Base-by-base conservation (phyloP, 2,329 filamentous ascomycete species). In the Endoconidiophora polonica region DNA sequence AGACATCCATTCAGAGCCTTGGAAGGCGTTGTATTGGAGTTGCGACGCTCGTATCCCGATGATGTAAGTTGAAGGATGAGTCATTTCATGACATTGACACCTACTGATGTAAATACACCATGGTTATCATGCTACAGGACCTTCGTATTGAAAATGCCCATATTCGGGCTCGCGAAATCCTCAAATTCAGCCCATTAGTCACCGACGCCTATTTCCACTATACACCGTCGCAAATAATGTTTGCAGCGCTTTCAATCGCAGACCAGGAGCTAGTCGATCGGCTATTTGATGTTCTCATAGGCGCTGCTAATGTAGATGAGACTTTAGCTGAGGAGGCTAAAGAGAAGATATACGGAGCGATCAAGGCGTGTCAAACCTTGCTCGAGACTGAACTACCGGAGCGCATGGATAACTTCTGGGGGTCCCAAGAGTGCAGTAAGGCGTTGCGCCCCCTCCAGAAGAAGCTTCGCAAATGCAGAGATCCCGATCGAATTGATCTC, bases 151-250 rank as follows among this genome's bases (percentile, higher is more conserved):
- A 66, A 45, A 70, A 70, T 9, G 86, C 86, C 0, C 87, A 94
- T 60, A 70, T 70, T n/a, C 74, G 73, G 48, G 83, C 88, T 0
- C 75, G 83, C 40, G 76, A 80, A 18, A 72, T 86, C 44, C 74
- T 93, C 49, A 86, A 86, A 60, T 82, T 79, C 49, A 83, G 85
- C 52, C 84, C 87, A 0, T 69, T 94, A 46, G 73, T 95, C 54
- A 94, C 90, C 23, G 91, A 98, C 59, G 87, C 78, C n/a, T 96
- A 96, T 67, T 95, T 96, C 66, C 82, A 94, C 64, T 96, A 85
- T 66, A 90, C 90, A 0, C 91, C 91, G 0, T 83, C 85, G 22
- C 91, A 98, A 63, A 94, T 96, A 61, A 88, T 88, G 79, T 73
- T 96, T 53, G 81, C 86, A 0, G 79, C 88, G 0, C 66, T 95